Evolutionary conservation across 2,329 filamentous ascomycete genomes (phyloP).

Genomic region (Colletotrichum spinosum): DNA sequence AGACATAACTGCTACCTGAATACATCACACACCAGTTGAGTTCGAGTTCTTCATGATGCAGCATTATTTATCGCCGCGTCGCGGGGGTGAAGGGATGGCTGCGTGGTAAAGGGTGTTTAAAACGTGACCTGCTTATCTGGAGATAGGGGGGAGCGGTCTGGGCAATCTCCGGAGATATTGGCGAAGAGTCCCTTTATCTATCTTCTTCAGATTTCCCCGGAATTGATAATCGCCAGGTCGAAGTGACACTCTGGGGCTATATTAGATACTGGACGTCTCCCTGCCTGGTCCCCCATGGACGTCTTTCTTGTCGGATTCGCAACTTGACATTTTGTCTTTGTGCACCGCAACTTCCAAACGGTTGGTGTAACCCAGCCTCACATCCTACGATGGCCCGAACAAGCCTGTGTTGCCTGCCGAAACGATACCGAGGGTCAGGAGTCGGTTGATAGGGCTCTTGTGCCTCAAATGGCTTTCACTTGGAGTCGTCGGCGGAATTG

Average conservation of each 20-base stretch:
- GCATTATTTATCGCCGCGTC: slow-evolving; percentile 17
- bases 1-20: slow-evolving; percentile 4
- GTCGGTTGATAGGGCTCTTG: not conserved
- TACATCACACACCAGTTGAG: slow-evolving; percentile 16
- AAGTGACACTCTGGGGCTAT: not conserved
- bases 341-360: not conserved
- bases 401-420: too few species aligned
- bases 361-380: not conserved
- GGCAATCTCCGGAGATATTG: not conserved
- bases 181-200: slow-evolving; percentile 2
- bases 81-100: too few species aligned
- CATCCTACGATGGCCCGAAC: too few species aligned
- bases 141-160: slow-evolving; percentile 21
- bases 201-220: slow-evolving; percentile 20
- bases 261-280: not conserved
- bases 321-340: not conserved
- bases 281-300: not conserved
- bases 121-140: slow-evolving; percentile 25
- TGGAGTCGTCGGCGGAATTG: too few species aligned
- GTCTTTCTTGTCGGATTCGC: not conserved
- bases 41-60: slow-evolving; percentile 2
- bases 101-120: not conserved
- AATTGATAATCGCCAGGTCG: not conserved
- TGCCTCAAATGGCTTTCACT: too few species aligned
- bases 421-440: too few species aligned